Conservation (phyloP, 345 rosid species). For the Turnera subulata region DNA sequence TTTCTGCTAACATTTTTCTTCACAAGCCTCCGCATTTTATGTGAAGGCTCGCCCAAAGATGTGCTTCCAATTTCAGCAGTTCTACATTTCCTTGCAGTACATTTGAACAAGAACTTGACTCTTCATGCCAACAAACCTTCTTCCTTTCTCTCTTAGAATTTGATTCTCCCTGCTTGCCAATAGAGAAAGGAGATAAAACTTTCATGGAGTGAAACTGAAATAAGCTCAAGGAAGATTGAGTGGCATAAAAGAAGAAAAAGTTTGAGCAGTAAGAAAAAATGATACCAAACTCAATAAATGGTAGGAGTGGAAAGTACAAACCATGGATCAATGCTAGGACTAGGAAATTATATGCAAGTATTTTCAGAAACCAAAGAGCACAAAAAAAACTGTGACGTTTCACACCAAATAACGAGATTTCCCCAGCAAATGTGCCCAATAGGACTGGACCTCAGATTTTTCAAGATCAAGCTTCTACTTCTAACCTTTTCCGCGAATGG, state of each 20-base stretch:
- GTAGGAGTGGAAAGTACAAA: not conserved
- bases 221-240: not conserved
- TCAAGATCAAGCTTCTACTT: not conserved
- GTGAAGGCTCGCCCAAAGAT: slow-evolving; percentile 35
- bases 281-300: not conserved
- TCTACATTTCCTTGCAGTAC: slow-evolving; percentile 24
- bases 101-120: slow-evolving; percentile 13
- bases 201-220: not conserved
- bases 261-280: not conserved
- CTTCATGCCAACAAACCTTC: slow-evolving; percentile 13
- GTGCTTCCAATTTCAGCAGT: slow-evolving; percentile 20
- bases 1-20: slow-evolving; percentile 34
- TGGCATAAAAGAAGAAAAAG: not conserved
- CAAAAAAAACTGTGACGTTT: not conserved
- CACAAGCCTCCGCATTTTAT: slow-evolving; percentile 42
- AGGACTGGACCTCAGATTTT: not conserved
- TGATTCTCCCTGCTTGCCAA: slow-evolving; percentile 14
- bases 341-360: no score
- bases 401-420: not conserved
- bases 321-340: not conserved
- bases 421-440: not conserved
- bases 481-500: no score
- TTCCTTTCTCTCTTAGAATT: not conserved
- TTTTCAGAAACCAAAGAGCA: not conserved
- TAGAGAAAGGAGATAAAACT: not conserved